Evolutionary conservation across 139 green algal species (phyloP).

Genomic region (Chlorella sp.): DNA sequence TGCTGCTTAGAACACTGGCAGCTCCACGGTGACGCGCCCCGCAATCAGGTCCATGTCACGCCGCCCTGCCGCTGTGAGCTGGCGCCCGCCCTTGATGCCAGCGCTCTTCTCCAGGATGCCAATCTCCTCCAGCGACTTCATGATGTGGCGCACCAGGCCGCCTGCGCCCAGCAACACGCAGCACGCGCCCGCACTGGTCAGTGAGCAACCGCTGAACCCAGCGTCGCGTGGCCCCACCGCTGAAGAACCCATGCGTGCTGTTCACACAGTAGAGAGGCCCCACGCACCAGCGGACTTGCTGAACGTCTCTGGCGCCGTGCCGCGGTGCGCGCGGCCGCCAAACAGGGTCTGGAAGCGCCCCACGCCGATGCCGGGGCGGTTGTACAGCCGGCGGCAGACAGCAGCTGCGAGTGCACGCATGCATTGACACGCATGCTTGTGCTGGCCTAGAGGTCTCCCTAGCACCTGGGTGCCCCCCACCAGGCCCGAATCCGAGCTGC

Average conservation of each 20-base stretch:
- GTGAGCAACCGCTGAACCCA: too few relatives aligned
- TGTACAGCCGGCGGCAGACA: conserved; percentile 91
- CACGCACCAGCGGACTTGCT: conserved; percentile 67
- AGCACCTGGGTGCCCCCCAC: background rate
- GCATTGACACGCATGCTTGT: too few relatives aligned
- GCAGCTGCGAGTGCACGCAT: conserved; percentile 79
- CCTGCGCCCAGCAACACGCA: too few relatives aligned
- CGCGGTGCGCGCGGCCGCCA: conserved; percentile 64
- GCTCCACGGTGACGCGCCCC: conserved; percentile 42
- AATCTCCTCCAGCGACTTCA: conserved; percentile 81
- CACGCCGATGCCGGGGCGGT: conserved; percentile 83
- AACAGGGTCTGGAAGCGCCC: conserved; percentile 86
- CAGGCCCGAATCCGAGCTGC: too few relatives aligned
- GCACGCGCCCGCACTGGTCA: too few relatives aligned
- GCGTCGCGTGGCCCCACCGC: too few relatives aligned
- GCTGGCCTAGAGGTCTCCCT: too few relatives aligned
- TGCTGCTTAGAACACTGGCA: conserved; percentile 4
- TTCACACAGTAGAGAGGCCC: conserved; percentile 9
- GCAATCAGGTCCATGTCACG: conserved; percentile 92
- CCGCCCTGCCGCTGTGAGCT: conserved; percentile 81
- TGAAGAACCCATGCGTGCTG: too few relatives aligned
- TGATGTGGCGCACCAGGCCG: conserved; percentile 75
- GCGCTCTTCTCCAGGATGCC: conserved; percentile 63
- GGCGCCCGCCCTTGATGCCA: conserved; percentile 70
- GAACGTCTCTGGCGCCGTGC: conserved; percentile 52